Base-by-base conservation (phyloP, 2,329 filamentous ascomycete species). In the Alternaria ethzedia region DNA sequence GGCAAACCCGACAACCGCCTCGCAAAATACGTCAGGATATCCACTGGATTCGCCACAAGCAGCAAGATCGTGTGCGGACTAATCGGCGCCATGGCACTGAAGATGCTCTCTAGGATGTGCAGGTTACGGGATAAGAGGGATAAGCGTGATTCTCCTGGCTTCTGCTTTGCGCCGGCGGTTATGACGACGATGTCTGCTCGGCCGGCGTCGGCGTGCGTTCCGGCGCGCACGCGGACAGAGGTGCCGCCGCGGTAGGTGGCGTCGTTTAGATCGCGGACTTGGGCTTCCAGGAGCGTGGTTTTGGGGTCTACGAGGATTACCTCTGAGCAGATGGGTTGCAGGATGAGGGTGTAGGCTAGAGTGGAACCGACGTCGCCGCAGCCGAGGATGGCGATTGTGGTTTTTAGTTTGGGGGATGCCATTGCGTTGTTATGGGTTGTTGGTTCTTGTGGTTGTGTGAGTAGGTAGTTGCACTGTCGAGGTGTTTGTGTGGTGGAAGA, bases 181-280 rank as follows among this genome's bases (percentile, higher is more conserved):
- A 87, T 83, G 50, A 88, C 81, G 7, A 87, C 80, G 28, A 88
- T 83, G 68, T 87, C 85, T 49, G 83, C 83, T 70, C 86, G 82
- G n/a, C 82, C 79, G 2, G 85, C 85, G 66, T 87, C 86, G 21
- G 76, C 76, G 55, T 82, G 79, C 20, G 78, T 81, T 17, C 81
- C 85, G 1, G 80, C 80, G 26, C 82, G 79, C 5, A 86, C 81
- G 32, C 78, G 80, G 5, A 82, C 84, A 20, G 75, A 75, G 43
- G 79, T 82, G 26, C 81, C 80, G 17, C 78, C 80, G 59, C 81
- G 81, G 55, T 82, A 84, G 3, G 83, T 84, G 0, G 82, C 83
- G 73, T 88, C 86, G 21, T 80, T 79, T 13, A 88, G 82, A 72
- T 88, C 86, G 54, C 81, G 79, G 4, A 86, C 84, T 75, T 85